Evolutionary conservation across 1,284 basidiomycete genomes (phyloP).

Genomic region (Malassezia pachydermatis): DNA sequence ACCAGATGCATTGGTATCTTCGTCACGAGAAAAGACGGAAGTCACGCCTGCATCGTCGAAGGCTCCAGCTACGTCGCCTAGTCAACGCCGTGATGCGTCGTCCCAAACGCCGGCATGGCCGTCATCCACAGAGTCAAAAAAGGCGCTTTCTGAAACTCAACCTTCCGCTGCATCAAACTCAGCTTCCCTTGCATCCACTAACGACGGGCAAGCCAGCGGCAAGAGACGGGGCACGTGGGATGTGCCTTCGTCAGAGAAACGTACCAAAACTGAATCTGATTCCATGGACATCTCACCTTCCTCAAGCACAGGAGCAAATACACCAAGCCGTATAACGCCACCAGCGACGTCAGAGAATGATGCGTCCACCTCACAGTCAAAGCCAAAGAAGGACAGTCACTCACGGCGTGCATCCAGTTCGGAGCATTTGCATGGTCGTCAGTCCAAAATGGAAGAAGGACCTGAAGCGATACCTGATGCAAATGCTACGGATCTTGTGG

Average conservation of each 20-base stretch:
- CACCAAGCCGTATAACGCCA: too few relatives aligned
- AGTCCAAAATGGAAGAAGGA: background rate
- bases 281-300: background rate
- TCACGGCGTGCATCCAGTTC: background rate
- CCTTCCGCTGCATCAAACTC: background rate
- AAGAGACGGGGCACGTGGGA: background rate
- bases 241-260: background rate
- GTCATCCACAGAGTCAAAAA: too few relatives aligned
- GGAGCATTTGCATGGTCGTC: background rate
- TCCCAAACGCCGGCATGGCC: constrained; percentile 2
- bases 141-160: too few relatives aligned
- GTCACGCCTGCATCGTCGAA: too few relatives aligned
- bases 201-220: background rate
- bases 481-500: constrained; percentile 26
- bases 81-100: too few relatives aligned
- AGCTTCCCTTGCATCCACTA: background rate
- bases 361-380: background rate
- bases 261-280: background rate
- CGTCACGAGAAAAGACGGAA: too few relatives aligned
- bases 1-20: background rate
- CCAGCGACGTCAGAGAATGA: background rate
- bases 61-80: too few relatives aligned
- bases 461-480: background rate
- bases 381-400: constrained; percentile 4
- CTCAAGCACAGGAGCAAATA: too few relatives aligned